Evolutionary conservation across 345 rosid species (phyloP).

Genomic region (Viola odorata): DNA sequence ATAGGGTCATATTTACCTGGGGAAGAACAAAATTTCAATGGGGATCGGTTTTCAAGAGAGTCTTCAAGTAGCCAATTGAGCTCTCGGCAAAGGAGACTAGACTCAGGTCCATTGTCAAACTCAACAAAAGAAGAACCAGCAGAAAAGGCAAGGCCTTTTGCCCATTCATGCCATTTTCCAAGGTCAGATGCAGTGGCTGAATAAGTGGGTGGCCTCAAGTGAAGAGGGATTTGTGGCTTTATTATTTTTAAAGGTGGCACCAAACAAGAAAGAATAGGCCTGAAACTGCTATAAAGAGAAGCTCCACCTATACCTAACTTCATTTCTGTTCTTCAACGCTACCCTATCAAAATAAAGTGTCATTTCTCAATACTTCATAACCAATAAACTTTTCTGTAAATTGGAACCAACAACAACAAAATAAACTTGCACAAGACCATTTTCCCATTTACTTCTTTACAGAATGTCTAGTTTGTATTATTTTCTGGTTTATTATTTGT

Average conservation of each 20-base stretch:
- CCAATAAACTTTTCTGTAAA: no score
- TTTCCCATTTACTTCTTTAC: no score
- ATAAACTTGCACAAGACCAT: no score
- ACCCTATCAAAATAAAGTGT: slow-evolving; percentile 2
- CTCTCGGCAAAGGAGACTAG: slow-evolving; percentile 54
- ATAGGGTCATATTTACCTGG: not conserved
- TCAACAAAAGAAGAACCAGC: slow-evolving; percentile 44
- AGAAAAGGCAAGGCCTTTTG: slow-evolving; percentile 49
- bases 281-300: not conserved
- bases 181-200: slow-evolving; percentile 43
- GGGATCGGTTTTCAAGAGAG: slow-evolving; percentile 38
- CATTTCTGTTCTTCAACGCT: slow-evolving; percentile 5
- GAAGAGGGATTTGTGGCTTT: slow-evolving; percentile 42
- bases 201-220: slow-evolving; percentile 34
- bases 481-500: no score
- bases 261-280: slow-evolving; percentile 18
- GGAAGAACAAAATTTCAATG: not conserved
- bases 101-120: slow-evolving; percentile 57
- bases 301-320: slow-evolving; percentile 6
- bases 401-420: no score
- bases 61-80: slow-evolving; percentile 82
- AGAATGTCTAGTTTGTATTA: no score
- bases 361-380: not conserved
- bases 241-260: slow-evolving; percentile 1
- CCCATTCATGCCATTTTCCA: slow-evolving; percentile 75